A percentile compares a stretch with the other conserved stretches of the same genome.
Conservation (phyloP, 1,139 yeast genomes). For the Saccharomyces uvarum region DNA sequence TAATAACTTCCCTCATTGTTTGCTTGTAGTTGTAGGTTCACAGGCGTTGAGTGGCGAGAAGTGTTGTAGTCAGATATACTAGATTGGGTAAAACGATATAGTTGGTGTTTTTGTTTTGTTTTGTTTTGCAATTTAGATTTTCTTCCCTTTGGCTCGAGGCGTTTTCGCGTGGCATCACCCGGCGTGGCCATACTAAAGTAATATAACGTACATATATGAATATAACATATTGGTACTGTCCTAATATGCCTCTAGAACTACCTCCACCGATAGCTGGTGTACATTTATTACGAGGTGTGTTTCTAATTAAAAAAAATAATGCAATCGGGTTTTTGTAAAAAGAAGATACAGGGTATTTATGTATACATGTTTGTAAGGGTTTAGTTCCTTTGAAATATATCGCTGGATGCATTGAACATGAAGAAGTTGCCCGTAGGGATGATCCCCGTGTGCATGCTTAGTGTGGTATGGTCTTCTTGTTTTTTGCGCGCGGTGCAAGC, state of each 20-base stretch:
- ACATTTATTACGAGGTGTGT: not conserved
- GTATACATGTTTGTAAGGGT: not conserved
- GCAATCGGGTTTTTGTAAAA: not conserved
- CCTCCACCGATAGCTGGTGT: not conserved
- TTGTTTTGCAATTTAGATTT: not conserved
- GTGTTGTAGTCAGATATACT: not conserved
- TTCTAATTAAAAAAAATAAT: not conserved
- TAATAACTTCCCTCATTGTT: conserved; percentile 83
- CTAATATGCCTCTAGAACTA: too few species aligned
- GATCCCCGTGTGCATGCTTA: not conserved
- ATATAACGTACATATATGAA: not conserved
- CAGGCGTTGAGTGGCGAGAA: not conserved
- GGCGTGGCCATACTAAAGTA: not conserved
- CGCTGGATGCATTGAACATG: not conserved
- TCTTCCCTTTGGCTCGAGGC: conserved; percentile 1
- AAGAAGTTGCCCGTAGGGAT: not conserved
- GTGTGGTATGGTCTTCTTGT: not conserved
- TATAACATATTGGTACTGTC: too few species aligned
- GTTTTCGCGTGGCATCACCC: conserved; percentile 1
- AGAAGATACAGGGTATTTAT: not conserved
- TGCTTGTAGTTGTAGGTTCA: not conserved
- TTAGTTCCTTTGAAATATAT: not conserved
- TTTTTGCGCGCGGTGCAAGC: not conserved
- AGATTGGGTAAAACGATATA: not conserved
- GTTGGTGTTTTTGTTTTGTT: not conserved